Base-by-base conservation (phyloP, 1,284 basidiomycete species). In the Tylopilus sp. region DNA sequence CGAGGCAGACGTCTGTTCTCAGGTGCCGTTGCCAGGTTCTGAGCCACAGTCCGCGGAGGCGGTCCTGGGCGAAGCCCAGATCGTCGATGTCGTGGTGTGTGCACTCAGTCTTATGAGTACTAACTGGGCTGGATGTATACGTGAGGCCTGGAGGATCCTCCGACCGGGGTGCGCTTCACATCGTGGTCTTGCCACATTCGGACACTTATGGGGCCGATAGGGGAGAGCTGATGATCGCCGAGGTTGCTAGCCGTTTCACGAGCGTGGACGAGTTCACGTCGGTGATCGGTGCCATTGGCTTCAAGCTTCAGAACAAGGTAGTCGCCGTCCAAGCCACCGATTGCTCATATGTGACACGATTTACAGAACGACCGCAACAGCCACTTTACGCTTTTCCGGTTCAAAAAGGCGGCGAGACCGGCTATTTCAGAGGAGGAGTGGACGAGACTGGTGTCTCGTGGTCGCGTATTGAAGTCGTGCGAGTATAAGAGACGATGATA, bases 21-120 rank as follows among this genome's bases (percentile, higher is more conserved):
- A 71, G 53, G 73, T 90, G 36, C 92, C 92, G 9, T 67, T 95
- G 6, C 91, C 92, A 5, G 92, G 92, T n/a, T 82, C 82, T 9
- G 84, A 88, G 53, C 76, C 71, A n/a, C 59, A 55, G 19, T 70
- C 70, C 8, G 63, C 70, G 29, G 74, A 71, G 43, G 71, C 71
- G 45, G 67, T 66, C 6, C 62, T 66, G 33, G 80, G 81, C 16
- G 72, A 78, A 55, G 84, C 78, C n/a, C 81, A 90, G 55, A 69
- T 97, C 6, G 91, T 91, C 3, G 96, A 99, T 63, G 86, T 91
- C 6, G 93, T 85, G 1, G 86, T 99, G 25, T 99, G 94, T 66
- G 92, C 94, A 36, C 75, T 99, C 52, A 96, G 92, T 61, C 74
- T 99, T 53, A 99, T 99, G 97, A 91, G 92, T 31, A 92, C 86